A percentile compares a stretch with the other conserved stretches of the same genome.
These are phyloP conservation scores for Cenococcum geophilum DNA, from an alignment of 495 filamentous ascomycete species.

Conservation along the genomic window DNA sequence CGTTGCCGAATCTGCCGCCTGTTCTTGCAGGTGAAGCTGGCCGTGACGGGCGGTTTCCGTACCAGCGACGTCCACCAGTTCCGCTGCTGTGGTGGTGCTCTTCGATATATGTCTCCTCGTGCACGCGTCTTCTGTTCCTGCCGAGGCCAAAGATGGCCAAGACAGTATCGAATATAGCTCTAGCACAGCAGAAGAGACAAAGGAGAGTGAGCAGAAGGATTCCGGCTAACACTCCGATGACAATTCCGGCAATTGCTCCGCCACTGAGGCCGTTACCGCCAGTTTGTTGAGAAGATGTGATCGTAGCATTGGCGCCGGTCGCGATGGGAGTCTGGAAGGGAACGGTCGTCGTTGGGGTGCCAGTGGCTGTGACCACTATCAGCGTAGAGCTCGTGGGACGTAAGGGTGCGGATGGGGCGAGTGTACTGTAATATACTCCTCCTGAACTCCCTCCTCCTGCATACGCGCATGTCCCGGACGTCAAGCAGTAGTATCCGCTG, in stretches of 20 bases:
- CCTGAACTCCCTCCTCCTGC: conserved; percentile 35
- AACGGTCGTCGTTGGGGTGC: conserved; percentile 52
- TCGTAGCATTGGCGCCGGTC: conserved; percentile 47
- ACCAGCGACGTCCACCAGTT: conserved; percentile 60
- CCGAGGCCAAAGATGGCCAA: conserved; percentile 62
- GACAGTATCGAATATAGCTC: conserved; percentile 56
- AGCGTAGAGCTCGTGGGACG: conserved; percentile 62
- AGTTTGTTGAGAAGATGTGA: conserved; percentile 33
- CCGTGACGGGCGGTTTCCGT: conserved; percentile 51
- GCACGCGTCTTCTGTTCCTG: conserved; percentile 40
- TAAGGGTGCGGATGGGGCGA: conserved; percentile 48
- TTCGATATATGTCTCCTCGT: conserved; percentile 56
- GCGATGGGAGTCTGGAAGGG: conserved; percentile 53
- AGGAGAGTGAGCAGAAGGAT: conserved; percentile 64
- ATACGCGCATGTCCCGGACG: conserved; percentile 43
- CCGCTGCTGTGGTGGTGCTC: conserved; percentile 54
- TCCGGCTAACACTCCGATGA: conserved; percentile 78
- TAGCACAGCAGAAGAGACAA: conserved; percentile 68
- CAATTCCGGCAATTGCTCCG: conserved; percentile 91
- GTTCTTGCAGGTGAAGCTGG: conserved; percentile 43
- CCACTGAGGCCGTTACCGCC: conserved; percentile 57
- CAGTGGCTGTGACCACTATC: conserved; percentile 51
- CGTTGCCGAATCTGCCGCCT: conserved; percentile 52
- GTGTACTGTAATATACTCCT: conserved; percentile 32
- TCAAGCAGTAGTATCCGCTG: conserved; percentile 60